Percentiles rank a stretch among this genome's conserved stretches.
These are phyloP conservation scores for Cystoderma amianthinum DNA, from an alignment of 768 basidiomycete genomes.

Conservation along the genomic window DNA sequence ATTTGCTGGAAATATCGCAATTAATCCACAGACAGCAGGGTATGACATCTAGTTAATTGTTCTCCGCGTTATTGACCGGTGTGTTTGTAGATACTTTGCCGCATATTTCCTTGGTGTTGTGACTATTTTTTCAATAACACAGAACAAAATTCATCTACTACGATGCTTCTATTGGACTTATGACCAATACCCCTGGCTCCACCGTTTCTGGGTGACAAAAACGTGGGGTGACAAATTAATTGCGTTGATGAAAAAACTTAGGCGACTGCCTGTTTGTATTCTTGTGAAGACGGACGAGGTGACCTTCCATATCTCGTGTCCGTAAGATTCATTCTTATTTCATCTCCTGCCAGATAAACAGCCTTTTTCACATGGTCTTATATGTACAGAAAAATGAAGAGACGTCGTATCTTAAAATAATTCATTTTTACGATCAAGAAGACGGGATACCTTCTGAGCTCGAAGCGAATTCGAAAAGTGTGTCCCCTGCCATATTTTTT, in stretches of 20 bases:
- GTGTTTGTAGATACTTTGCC: slow-evolving; percentile 59
- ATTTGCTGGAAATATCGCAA: slow-evolving; percentile 53
- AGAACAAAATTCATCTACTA: slow-evolving; percentile 48
- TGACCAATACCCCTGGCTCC: slow-evolving; percentile 49
- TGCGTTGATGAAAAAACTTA: slow-evolving; percentile 33
- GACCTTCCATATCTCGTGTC: background rate
- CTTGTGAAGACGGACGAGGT: slow-evolving; percentile 65
- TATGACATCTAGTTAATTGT: too few relatives aligned
- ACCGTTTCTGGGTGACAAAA: slow-evolving; percentile 26
- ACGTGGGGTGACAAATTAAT: slow-evolving; percentile 38
- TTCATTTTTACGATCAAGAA: slow-evolving; percentile 55
- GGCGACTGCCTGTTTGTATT: slow-evolving; percentile 50
- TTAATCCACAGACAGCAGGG: slow-evolving; percentile 51
- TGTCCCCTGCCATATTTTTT: slow-evolving; percentile 6
- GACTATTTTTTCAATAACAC: slow-evolving; percentile 36
- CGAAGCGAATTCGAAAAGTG: slow-evolving; percentile 65
- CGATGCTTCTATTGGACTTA: slow-evolving; percentile 55
- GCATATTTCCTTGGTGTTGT: slow-evolving; percentile 52
- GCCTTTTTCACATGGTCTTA: slow-evolving; percentile 54
- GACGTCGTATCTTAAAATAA: slow-evolving; percentile 60
- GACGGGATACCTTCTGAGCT: slow-evolving; percentile 58
- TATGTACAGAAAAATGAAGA: slow-evolving; percentile 67
- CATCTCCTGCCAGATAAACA: slow-evolving; percentile 44
- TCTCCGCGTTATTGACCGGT: too few relatives aligned
- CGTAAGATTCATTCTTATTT: background rate